Conservation (phyloP, 2,329 filamentous ascomycete species). For the Pseudogymnoascus sp. region DNA sequence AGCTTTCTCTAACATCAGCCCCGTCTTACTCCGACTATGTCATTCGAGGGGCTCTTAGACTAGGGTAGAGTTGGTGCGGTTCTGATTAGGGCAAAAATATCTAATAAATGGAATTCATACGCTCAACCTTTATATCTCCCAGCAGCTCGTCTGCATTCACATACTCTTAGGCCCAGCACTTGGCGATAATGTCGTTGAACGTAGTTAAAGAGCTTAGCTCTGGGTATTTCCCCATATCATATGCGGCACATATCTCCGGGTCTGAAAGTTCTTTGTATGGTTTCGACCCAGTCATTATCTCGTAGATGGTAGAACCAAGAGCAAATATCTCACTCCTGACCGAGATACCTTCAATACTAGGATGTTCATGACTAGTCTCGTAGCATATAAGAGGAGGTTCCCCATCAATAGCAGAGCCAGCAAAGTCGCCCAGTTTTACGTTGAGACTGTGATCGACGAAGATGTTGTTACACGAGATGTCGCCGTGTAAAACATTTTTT, state of each 20-base stretch:
- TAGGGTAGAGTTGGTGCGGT: too few relatives aligned
- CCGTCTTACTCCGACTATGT: too few relatives aligned
- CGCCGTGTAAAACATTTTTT: conserved; percentile 10
- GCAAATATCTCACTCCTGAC: background rate
- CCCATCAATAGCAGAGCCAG: background rate
- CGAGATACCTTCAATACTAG: background rate
- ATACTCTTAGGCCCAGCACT: background rate
- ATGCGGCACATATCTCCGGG: background rate
- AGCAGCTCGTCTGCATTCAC: background rate
- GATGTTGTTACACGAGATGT: conserved; percentile 13
- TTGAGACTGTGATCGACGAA: conserved; percentile 13
- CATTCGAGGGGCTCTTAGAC: too few relatives aligned
- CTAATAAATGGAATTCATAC: background rate
- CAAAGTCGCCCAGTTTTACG: conserved; percentile 15
- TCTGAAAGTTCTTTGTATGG: background rate
- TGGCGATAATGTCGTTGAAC: background rate
- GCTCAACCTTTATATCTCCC: background rate
- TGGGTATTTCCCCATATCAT: background rate
- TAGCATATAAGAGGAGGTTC: background rate
- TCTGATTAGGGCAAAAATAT: background rate
- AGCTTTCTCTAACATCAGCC: too few relatives aligned
- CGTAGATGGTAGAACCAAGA: background rate
- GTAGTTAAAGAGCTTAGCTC: background rate
- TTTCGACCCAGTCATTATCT: background rate
- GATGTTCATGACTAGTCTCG: background rate